Conservation (phyloP, 768 basidiomycete species). For the Leccinum boreale region DNA sequence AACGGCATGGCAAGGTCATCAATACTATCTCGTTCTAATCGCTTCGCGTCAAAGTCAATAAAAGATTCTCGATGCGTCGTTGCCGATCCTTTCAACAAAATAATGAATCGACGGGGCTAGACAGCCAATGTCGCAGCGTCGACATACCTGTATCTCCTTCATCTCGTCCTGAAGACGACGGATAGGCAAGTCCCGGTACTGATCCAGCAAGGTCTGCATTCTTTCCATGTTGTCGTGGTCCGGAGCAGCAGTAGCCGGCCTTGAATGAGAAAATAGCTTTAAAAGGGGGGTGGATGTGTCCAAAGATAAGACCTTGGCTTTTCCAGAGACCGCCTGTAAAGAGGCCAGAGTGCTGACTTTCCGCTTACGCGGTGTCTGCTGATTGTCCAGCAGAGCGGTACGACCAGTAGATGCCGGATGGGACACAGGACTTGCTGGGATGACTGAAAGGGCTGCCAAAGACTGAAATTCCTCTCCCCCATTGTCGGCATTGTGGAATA, state of each 20-base stretch:
- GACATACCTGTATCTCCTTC: slow-evolving; percentile 72
- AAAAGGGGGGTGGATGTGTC: slow-evolving; percentile 28
- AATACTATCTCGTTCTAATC: slow-evolving; percentile 43
- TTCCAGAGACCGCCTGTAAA: slow-evolving; percentile 29
- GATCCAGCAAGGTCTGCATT: slow-evolving; percentile 62
- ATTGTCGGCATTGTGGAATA: slow-evolving; percentile 52
- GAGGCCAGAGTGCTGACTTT: slow-evolving; percentile 28
- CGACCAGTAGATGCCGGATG: slow-evolving; percentile 3
- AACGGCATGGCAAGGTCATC: background rate
- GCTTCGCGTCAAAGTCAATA: slow-evolving; percentile 65
- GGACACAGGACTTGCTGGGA: slow-evolving; percentile 10
- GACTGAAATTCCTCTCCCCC: slow-evolving; percentile 27
- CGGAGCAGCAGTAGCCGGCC: slow-evolving; percentile 16
- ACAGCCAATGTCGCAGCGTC: background rate
- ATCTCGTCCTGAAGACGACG: slow-evolving; percentile 72
- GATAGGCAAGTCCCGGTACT: slow-evolving; percentile 61
- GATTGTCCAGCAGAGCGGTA: slow-evolving; percentile 6
- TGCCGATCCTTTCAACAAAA: slow-evolving; percentile 55
- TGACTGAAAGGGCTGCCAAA: slow-evolving; percentile 4
- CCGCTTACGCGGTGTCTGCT: slow-evolving; percentile 16
- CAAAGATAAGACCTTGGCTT: slow-evolving; percentile 26
- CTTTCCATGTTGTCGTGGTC: slow-evolving; percentile 43
- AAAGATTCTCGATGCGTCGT: slow-evolving; percentile 69
- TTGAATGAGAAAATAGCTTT: slow-evolving; percentile 26
- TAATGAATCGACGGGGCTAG: background rate